Evolutionary conservation across 2,329 filamentous ascomycete species (phyloP), one percentile per base, ranked within the genome.

Genomic region (Mycocentrospora acerina): DNA sequence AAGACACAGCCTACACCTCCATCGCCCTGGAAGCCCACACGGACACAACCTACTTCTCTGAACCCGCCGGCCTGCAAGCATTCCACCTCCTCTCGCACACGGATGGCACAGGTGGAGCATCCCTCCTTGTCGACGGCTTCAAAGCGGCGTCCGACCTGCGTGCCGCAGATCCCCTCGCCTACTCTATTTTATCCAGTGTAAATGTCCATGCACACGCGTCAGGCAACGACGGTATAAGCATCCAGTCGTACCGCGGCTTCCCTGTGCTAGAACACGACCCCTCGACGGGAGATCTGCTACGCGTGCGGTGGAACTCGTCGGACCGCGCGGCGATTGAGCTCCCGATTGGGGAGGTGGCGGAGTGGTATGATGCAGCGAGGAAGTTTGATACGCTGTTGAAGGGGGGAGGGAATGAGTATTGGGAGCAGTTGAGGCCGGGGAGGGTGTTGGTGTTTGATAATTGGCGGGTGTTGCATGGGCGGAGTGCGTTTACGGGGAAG

Each of bases 31-130:
- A 82, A 14, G 85, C 87, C 1, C 93, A 98, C 67, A 97, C 91
- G 1, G 93, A 98, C 69, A 97, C 82, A 6, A 95, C 91, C 1
- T 97, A 98, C 68, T 97, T 97, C 70, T 90, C 82, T 15, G 91
- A 97, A 48, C 91, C 93, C 0, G 84, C 88, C 2, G 89, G 91
- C 8, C 77, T 98, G 24, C 93, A 98, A 66, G 83, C 93, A 17
- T 94, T 98, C 67, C 93, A 98, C 62, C 75, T 96, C 31, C 78
- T 97, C 18, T 93, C 88, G 0, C 88, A 94, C 64, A 85, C 82
- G 7, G 69, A 76, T 2, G 78, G 81, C 15, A 64, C 66, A 3
- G 93, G 91, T 8, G 93, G 93, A 5, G 75, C 82, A 35, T 90
- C 85, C 0, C 74, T 94, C 0, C 81, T 98, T 1, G 86, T 95